Percentiles rank a stretch among this genome's conserved stretches.
Conservation (phyloP, 2,329 filamentous ascomycete species). For the Paecilomyces sp. region DNA sequence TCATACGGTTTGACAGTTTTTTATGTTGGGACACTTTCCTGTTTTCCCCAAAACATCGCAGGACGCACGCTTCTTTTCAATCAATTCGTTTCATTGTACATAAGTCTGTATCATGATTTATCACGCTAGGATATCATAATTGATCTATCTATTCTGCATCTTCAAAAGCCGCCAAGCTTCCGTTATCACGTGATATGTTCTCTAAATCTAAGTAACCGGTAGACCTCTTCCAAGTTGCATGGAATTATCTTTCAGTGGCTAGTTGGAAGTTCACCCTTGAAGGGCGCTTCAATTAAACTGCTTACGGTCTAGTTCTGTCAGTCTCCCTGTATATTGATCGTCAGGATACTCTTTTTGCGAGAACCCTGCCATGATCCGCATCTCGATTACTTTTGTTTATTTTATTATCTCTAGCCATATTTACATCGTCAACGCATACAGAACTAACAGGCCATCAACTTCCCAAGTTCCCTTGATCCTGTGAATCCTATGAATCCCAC, state of each 20-base stretch:
- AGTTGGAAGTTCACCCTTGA: constrained; percentile 1
- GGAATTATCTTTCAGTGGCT: background rate
- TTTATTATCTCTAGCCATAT: no score
- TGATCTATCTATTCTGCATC: background rate
- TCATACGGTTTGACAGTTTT: background rate
- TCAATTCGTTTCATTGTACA: background rate
- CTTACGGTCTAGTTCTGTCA: no score
- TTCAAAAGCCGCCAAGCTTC: background rate
- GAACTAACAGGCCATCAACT: no score
- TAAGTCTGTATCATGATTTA: background rate
- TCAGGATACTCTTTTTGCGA: no score
- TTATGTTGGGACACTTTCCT: background rate
- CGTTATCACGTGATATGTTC: background rate
- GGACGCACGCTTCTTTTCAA: background rate
- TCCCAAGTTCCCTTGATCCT: no score
- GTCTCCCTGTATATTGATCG: no score
- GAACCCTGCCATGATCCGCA: no score
- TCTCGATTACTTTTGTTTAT: no score
- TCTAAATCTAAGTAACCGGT: background rate
- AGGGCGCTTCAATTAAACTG: no score
- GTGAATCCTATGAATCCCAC: no score
- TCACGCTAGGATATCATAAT: background rate
- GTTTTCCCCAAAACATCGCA: background rate
- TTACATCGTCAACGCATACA: no score
- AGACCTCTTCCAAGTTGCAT: background rate